These are phyloP conservation scores for Phylloporus arenicola DNA, from an alignment of 768 basidiomycete genomes.

Conservation along the genomic window DNA sequence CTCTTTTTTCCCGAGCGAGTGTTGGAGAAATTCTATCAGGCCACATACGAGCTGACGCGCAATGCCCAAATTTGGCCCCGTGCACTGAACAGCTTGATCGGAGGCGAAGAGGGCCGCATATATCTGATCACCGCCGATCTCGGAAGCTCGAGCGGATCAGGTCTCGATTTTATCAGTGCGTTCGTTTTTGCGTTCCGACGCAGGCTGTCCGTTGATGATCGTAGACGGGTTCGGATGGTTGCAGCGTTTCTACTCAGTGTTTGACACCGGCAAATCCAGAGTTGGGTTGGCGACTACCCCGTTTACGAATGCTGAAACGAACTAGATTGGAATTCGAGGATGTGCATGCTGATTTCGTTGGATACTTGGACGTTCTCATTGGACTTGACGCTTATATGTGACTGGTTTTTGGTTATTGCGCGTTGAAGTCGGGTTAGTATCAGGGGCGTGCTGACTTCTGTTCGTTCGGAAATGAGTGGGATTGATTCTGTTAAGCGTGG, in stretches of 20 bases:
- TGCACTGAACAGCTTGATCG: too few relatives aligned
- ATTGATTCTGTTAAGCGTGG: too few relatives aligned
- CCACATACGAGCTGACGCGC: slow-evolving; percentile 49
- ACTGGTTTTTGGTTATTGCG: too few relatives aligned
- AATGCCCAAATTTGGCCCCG: slow-evolving; percentile 54
- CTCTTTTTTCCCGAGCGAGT: background rate
- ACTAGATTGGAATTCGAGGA: background rate
- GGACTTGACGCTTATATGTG: too few relatives aligned
- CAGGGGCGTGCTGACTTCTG: too few relatives aligned
- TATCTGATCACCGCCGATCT: slow-evolving; percentile 56
- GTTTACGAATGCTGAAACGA: slow-evolving; percentile 44
- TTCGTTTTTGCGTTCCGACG: background rate
- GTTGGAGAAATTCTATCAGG: slow-evolving; percentile 20
- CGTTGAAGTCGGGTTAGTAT: too few relatives aligned
- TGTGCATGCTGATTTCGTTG: background rate
- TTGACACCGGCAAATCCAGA: slow-evolving; percentile 32
- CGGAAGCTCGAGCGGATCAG: slow-evolving; percentile 45
- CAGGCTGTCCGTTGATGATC: background rate
- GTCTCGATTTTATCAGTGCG: slow-evolving; percentile 62
- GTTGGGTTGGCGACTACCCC: slow-evolving; percentile 27
- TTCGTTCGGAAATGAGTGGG: too few relatives aligned
- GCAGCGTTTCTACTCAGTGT: slow-evolving; percentile 59
- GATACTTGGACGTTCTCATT: too few relatives aligned
- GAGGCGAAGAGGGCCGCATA: slow-evolving; percentile 32
- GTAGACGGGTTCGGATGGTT: slow-evolving; percentile 54